Percentiles rank a stretch among this genome's conserved stretches.
These are phyloP conservation scores for Paramecium pentaurelia DNA, from an alignment of 73 alveolate species.

Conservation along the genomic window DNA sequence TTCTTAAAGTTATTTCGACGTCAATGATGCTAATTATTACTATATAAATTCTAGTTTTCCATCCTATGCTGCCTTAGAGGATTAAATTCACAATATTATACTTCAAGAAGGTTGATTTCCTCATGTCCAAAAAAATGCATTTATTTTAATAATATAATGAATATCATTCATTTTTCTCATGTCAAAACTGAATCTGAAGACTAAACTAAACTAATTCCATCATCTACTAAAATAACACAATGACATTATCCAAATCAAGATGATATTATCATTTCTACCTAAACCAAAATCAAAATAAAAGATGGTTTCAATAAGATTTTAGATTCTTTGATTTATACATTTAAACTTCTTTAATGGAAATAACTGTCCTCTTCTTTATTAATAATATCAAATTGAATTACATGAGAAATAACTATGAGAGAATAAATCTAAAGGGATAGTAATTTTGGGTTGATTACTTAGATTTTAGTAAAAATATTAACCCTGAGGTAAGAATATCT, in stretches of 20 bases:
- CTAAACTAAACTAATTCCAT: neutral
- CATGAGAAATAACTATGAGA: no score
- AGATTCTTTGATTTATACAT: neutral
- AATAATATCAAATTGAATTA: neutral
- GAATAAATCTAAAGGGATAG: no score
- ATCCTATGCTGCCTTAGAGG: neutral
- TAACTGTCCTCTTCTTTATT: neutral
- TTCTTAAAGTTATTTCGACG: neutral
- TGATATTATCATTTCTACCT: neutral
- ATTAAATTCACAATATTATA: neutral
- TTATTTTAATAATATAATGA: neutral
- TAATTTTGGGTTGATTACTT: no score
- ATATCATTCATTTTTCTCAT: neutral
- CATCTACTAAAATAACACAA: neutral
- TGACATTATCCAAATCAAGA: neutral
- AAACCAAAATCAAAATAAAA: no score
- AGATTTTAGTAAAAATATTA: no score
- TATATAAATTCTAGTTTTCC: neutral
- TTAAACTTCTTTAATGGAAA: neutral
- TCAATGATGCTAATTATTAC: neutral
- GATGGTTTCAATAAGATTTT: neutral
- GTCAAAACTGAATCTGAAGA: neutral
- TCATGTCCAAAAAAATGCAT: constrained; percentile 1
- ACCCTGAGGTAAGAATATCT: no score
- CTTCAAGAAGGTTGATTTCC: neutral